Evolutionary conservation across 1,284 basidiomycete genomes (phyloP).

Genomic region (Cystobasidium slooffiae): DNA sequence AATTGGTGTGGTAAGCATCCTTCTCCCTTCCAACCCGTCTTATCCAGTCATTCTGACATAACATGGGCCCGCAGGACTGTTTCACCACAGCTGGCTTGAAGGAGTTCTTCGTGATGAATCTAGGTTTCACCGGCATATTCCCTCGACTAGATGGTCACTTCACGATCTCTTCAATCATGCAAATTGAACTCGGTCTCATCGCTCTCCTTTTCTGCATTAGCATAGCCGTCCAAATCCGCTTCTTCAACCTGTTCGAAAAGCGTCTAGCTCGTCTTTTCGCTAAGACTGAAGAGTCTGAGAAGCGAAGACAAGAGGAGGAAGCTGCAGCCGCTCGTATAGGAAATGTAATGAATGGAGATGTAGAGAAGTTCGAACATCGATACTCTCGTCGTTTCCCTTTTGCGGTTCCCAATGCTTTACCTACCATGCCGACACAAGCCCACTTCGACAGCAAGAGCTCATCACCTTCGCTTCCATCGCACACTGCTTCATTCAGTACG

Average conservation of each 20-base stretch:
- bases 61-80: slow-evolving; percentile 66
- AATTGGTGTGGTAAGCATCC: slow-evolving; percentile 23
- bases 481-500: slow-evolving; percentile 16
- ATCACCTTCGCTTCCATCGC: slow-evolving; percentile 4
- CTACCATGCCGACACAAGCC: slow-evolving; percentile 1
- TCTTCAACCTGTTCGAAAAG: slow-evolving; percentile 67
- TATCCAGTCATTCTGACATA: neutral
- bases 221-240: slow-evolving; percentile 82
- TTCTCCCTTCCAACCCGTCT: neutral
- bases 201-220: slow-evolving; percentile 70
- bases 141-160: slow-evolving; percentile 67
- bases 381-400: slow-evolving; percentile 39
- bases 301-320: slow-evolving; percentile 73
- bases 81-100: slow-evolving; percentile 87
- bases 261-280: slow-evolving; percentile 71
- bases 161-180: slow-evolving; percentile 65
- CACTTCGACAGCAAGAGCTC: slow-evolving; percentile 7
- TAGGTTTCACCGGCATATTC: slow-evolving; percentile 80
- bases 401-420: slow-evolving; percentile 6
- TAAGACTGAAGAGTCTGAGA: slow-evolving; percentile 74
- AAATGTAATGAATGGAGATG: slow-evolving; percentile 18
- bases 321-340: slow-evolving; percentile 64
- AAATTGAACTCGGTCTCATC: slow-evolving; percentile 88
- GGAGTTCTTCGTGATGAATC: slow-evolving; percentile 95
- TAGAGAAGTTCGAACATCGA: slow-evolving; percentile 43